Conservation (phyloP, 2,329 filamentous ascomycete species). For the Fusarium penzigii region DNA sequence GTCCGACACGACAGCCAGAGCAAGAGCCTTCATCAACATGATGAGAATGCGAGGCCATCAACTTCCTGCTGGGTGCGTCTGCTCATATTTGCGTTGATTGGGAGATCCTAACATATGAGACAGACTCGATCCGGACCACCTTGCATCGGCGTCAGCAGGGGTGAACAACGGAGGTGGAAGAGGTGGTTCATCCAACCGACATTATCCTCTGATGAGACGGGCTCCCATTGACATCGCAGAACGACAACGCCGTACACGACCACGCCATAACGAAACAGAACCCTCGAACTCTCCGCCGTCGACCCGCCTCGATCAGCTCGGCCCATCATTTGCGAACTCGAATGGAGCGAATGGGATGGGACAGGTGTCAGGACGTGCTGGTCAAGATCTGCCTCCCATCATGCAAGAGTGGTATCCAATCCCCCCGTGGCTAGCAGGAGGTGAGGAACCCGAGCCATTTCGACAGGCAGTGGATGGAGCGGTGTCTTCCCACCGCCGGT, state of each 20-base stretch:
- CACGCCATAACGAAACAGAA: conserved; percentile 24
- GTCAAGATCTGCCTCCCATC: not conserved
- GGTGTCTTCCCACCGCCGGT: too few relatives aligned
- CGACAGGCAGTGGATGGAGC: not conserved
- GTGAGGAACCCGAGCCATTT: too few relatives aligned
- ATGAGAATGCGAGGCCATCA: conserved; percentile 31
- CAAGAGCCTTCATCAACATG: conserved; percentile 34
- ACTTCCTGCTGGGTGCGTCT: conserved; percentile 24
- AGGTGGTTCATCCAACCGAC: not conserved
- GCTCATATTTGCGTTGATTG: not conserved
- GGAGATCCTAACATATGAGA: conserved; percentile 10
- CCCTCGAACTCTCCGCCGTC: conserved; percentile 3
- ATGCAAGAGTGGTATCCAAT: not conserved
- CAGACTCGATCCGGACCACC: conserved; percentile 14
- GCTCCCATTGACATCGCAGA: conserved; percentile 30
- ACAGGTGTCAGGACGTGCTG: not conserved
- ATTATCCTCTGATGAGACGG: conserved; percentile 14
- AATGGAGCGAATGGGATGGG: not conserved
- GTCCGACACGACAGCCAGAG: conserved; percentile 18
- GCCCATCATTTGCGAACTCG: not conserved
- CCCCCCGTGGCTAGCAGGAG: too few relatives aligned
- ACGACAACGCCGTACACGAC: conserved; percentile 32
- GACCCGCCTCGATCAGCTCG: not conserved
- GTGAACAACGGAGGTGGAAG: not conserved
- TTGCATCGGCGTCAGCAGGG: conserved; percentile 19